These are phyloP conservation scores for Yamadazyma sp. DNA, from an alignment of 1,139 yeast species.

Conservation along the genomic window DNA sequence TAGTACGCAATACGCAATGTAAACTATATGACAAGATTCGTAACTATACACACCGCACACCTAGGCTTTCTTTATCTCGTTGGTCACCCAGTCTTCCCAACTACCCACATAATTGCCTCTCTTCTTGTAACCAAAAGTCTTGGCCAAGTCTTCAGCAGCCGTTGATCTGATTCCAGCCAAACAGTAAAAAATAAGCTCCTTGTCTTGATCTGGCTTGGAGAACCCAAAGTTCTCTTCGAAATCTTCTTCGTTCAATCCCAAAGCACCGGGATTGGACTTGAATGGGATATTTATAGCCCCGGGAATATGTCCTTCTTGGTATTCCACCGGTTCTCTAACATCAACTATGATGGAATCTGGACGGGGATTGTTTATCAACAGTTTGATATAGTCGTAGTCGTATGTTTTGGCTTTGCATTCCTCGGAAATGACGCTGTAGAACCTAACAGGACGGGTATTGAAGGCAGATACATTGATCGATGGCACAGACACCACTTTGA, in stretches of 20 bases:
- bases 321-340: constrained; percentile 91
- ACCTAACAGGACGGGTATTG: constrained; percentile 2
- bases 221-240: constrained; percentile 81
- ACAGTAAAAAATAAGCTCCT: constrained; percentile 86
- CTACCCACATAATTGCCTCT: constrained; percentile 82
- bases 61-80: constrained; percentile 31
- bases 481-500: background rate
- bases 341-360: constrained; percentile 65
- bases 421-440: constrained; percentile 30
- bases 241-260: constrained; percentile 74
- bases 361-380: constrained; percentile 40
- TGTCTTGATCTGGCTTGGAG: constrained; percentile 69
- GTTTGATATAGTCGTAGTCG: constrained; percentile 56
- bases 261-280: constrained; percentile 92
- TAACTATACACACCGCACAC: constrained; percentile 1
- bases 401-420: constrained; percentile 51
- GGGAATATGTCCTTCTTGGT: constrained; percentile 70
- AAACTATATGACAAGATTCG: constrained; percentile 8
- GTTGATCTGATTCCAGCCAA: constrained; percentile 90
- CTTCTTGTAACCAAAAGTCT: constrained; percentile 80
- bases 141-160: constrained; percentile 89
- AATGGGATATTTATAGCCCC: constrained; percentile 84
- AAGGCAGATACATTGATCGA: background rate
- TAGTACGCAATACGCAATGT: background rate
- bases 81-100: constrained; percentile 77